phyloP scores from a whole-genome alignment of 139 green algal species.

The Asterochloris sp. region DNA sequence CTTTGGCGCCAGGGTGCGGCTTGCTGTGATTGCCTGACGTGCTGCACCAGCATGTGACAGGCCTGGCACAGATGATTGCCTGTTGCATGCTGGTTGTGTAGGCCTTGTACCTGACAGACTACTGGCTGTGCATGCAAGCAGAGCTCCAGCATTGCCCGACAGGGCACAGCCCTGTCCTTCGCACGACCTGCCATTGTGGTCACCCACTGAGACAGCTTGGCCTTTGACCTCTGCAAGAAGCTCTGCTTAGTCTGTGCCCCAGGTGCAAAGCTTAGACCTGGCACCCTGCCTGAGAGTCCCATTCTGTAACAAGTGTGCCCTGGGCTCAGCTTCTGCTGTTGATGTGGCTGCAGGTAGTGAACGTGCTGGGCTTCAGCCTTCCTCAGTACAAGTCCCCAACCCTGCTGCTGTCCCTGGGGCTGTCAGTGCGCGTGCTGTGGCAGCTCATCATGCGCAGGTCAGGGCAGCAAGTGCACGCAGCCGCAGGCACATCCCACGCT shows the following conservation, averaged over 20 bases:
- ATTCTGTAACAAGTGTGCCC: too few species aligned
- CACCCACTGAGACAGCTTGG: not conserved
- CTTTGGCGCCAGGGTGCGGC: conserved; percentile 72
- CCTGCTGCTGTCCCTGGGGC: conserved; percentile 70
- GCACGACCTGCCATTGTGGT: not conserved
- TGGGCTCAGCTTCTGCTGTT: not conserved
- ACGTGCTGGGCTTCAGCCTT: conserved; percentile 59
- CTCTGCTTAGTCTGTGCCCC: too few species aligned
- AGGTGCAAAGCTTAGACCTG: too few species aligned
- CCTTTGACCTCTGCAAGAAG: too few species aligned
- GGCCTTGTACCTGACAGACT: not conserved
- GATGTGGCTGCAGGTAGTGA: conserved; percentile 39
- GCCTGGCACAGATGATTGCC: not conserved
- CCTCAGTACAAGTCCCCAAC: conserved; percentile 73
- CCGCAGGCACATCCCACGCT: too few species aligned
- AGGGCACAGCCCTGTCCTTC: too few species aligned
- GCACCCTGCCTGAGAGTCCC: too few species aligned
- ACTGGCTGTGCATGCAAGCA: not conserved
- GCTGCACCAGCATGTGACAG: not conserved
- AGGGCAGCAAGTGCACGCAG: too few species aligned
- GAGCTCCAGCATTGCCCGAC: not conserved
- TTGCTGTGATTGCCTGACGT: not conserved
- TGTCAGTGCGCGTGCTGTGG: conserved; percentile 55
- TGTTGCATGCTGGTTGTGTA: not conserved
- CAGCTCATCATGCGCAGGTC: conserved; percentile 29